phyloP scores from a whole-genome alignment of 768 basidiomycete genomes.

The Russula sp. region DNA sequence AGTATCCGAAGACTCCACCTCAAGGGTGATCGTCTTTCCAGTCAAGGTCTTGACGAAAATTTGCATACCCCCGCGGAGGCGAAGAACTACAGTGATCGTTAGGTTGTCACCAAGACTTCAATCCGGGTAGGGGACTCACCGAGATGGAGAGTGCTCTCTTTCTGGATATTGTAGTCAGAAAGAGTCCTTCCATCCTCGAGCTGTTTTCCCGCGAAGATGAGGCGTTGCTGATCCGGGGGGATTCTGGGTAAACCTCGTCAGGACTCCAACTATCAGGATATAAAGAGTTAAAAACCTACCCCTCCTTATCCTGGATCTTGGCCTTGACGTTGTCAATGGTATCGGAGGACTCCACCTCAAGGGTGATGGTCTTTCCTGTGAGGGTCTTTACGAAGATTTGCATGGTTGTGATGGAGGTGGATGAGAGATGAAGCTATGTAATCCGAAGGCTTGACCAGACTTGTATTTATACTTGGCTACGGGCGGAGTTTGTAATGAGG shows the following conservation, averaged over 20 bases:
- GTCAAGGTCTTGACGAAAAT: slow-evolving; percentile 87
- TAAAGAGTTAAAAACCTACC: slow-evolving; percentile 36
- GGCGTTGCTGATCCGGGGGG: slow-evolving; percentile 71
- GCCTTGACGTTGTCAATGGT: slow-evolving; percentile 69
- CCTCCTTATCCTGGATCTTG: slow-evolving; percentile 89
- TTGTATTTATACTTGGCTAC: slow-evolving; percentile 3
- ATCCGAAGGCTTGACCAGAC: neutral
- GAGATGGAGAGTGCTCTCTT: slow-evolving; percentile 55
- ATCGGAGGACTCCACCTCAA: slow-evolving; percentile 66
- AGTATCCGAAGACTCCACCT: slow-evolving; percentile 74
- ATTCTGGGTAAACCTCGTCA: slow-evolving; percentile 38
- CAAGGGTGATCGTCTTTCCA: slow-evolving; percentile 87
- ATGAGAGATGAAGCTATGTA: too few relatives aligned
- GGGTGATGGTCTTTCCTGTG: slow-evolving; percentile 74
- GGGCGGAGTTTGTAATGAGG: slow-evolving; percentile 16
- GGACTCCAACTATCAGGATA: neutral
- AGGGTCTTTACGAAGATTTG: slow-evolving; percentile 53
- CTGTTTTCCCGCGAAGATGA: slow-evolving; percentile 82
- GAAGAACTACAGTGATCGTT: slow-evolving; percentile 42
- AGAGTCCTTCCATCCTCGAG: slow-evolving; percentile 77
- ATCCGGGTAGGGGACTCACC: slow-evolving; percentile 39
- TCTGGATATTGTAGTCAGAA: slow-evolving; percentile 64
- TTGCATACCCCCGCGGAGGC: slow-evolving; percentile 54
- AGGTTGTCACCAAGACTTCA: slow-evolving; percentile 29
- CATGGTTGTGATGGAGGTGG: slow-evolving; percentile 30